phyloP scores from a whole-genome alignment of 164 flowering plant genomes.

The Dillenia suffruticosa region DNA sequence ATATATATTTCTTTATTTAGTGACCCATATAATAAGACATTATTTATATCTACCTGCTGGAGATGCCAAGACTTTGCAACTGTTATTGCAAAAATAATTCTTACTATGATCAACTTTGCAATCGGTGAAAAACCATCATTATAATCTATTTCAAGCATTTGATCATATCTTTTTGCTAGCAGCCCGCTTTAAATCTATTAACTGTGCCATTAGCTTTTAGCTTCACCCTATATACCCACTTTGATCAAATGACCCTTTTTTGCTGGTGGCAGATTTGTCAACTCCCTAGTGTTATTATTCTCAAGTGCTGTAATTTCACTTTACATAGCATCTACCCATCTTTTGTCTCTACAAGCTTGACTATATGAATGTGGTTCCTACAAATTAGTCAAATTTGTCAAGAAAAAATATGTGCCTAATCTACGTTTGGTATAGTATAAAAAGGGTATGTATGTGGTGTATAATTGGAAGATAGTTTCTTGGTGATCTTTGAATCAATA shows the following conservation, averaged over 20 bases:
- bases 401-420: too few relatives aligned
- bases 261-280: background rate
- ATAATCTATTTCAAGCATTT: background rate
- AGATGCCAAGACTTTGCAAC: background rate
- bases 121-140: background rate
- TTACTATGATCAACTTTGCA: background rate
- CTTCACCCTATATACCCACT: constrained; percentile 1
- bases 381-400: background rate
- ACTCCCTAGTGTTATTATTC: background rate
- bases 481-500: too few relatives aligned
- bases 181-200: background rate
- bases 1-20: constrained; percentile 6
- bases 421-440: too few relatives aligned
- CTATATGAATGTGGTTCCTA: background rate
- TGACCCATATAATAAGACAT: constrained; percentile 6
- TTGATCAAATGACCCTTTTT: background rate
- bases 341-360: too few relatives aligned
- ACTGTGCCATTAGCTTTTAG: background rate
- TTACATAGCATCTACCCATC: background rate
- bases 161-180: background rate
- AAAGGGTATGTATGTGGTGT: too few relatives aligned
- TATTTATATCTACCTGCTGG: constrained; percentile 1
- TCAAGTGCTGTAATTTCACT: background rate
- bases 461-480: too few relatives aligned
- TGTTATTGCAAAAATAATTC: background rate